These are phyloP conservation scores for Casuarina equisetifolia DNA, from an alignment of 306 rosid genomes.

Conservation along the genomic window DNA sequence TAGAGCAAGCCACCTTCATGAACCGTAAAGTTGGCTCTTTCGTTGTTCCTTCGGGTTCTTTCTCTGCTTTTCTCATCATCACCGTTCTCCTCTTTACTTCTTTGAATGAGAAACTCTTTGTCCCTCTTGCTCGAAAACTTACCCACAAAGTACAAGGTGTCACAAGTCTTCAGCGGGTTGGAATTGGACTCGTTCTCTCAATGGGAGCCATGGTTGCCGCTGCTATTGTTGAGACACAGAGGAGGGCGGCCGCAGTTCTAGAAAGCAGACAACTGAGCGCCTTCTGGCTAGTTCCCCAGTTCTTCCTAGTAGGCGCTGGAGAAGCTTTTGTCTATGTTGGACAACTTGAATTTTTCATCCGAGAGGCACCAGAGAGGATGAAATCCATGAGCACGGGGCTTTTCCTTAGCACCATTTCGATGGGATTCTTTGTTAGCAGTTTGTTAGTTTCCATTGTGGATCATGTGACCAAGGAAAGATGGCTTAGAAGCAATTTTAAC, in stretches of 20 bases:
- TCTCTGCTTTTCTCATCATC: slow-evolving; percentile 69
- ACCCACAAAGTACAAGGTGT: slow-evolving; percentile 72
- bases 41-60: slow-evolving; percentile 70
- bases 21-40: slow-evolving; percentile 55
- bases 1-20: slow-evolving; percentile 98
- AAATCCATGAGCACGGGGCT: slow-evolving; percentile 97
- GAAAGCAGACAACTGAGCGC: slow-evolving; percentile 49
- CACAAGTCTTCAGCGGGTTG: slow-evolving; percentile 90
- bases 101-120: slow-evolving; percentile 65
- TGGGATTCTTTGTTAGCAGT: slow-evolving; percentile 90
- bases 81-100: slow-evolving; percentile 83
- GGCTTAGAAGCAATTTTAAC: slow-evolving; percentile 76
- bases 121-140: slow-evolving; percentile 74
- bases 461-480: slow-evolving; percentile 57
- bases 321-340: slow-evolving; percentile 96
- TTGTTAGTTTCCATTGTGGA: slow-evolving; percentile 70
- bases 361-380: slow-evolving; percentile 97
- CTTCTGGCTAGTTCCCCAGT: slow-evolving; percentile 96
- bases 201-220: slow-evolving; percentile 66
- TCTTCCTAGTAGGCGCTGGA: slow-evolving; percentile 85
- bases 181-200: slow-evolving; percentile 80
- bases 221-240: slow-evolving; percentile 60
- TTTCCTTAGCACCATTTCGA: slow-evolving; percentile 75
- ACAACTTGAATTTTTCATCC: slow-evolving; percentile 89
- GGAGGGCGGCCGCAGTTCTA: slow-evolving; percentile 41